These are phyloP conservation scores for Schizopora paradoxa DNA, from an alignment of 1,284 basidiomycete genomes.

Conservation along the genomic window DNA sequence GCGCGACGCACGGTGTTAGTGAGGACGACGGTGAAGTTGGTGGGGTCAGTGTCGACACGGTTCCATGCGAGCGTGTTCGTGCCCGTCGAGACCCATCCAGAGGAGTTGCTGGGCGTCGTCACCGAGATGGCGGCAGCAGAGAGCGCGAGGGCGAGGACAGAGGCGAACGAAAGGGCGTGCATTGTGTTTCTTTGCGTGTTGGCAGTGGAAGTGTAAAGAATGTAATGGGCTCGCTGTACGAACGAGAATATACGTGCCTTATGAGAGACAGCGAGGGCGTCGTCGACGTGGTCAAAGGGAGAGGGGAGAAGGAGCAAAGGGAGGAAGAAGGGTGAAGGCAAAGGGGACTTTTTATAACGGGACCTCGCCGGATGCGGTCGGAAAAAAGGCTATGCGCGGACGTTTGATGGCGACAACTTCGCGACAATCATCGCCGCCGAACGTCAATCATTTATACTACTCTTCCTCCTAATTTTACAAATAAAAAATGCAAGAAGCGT, in stretches of 20 bases:
- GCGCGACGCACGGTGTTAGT: slow-evolving; percentile 55
- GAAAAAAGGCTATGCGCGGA: too few species aligned
- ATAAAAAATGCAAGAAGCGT: too few species aligned
- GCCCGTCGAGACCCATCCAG: slow-evolving; percentile 56
- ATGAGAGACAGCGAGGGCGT: too few species aligned
- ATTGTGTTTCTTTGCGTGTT: slow-evolving; percentile 35
- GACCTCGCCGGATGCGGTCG: too few species aligned
- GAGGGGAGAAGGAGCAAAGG: not conserved
- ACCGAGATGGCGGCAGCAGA: slow-evolving; percentile 59
- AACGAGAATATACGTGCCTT: too few species aligned
- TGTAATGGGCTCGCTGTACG: not conserved
- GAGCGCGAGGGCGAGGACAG: slow-evolving; percentile 47
- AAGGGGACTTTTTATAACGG: too few species aligned
- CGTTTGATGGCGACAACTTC: not conserved
- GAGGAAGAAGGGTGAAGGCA: not conserved
- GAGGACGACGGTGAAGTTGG: slow-evolving; percentile 65
- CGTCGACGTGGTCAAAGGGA: too few species aligned
- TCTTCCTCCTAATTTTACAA: too few species aligned
- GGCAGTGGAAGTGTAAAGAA: not conserved
- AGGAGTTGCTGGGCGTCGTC: slow-evolving; percentile 41
- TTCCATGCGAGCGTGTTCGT: slow-evolving; percentile 58
- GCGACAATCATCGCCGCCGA: too few species aligned
- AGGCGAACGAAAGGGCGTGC: slow-evolving; percentile 37
- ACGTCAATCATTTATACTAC: too few species aligned
- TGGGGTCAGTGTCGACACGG: slow-evolving; percentile 57